Base-by-base conservation (phyloP, 202 grass and related monocot genomes). In the Panicum hallii region DNA sequence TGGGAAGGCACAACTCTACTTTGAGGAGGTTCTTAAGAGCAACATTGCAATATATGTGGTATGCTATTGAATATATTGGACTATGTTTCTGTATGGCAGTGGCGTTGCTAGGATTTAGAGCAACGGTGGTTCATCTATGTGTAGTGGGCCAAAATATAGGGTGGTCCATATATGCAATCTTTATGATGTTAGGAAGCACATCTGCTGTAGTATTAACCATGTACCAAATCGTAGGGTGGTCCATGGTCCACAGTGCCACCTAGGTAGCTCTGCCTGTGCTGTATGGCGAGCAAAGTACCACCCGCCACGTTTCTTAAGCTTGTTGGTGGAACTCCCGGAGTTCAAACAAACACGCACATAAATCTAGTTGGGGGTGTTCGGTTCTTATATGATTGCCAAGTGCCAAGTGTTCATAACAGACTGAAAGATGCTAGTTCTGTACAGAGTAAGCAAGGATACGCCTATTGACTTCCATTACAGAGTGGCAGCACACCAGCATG, bases 41-140 rank as follows among this genome's bases (percentile, higher is more conserved):
- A 99, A 95, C 63, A 99, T 99, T 61, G 90, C 89, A 78, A 85
- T 96, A 68, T 99, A 99, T 84, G 96, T 99, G 91, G 96, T 99
- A 93, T 92, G 81, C 89, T 70, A 16, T 66, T 75, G 12, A 63
- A 67, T 16, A 72, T 10, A 87, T 70, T 41, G 26, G 40, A 46
- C 0, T 2, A 5, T 69, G 17, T 60, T 75, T 80, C 26, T 67
- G 32, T 74, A 56, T 72, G 26, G 41, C 10, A 38, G 36, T 38
- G 36, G 36, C 36, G 4, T 38, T 5, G 36, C 36, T 38, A 38
- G 36, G 36, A 38, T 38, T 38, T 38, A 38, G 36, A 38, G 36
- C 36, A 38, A 38, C 4, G 36, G 36, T 38, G 36, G 3, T 38
- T 38, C 36, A 38, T 38, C 36, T 38, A 38, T 2, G 5, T 38